phyloP scores from a whole-genome alignment of 2,329 filamentous ascomycete genomes.

The Diplodia sapinea region DNA sequence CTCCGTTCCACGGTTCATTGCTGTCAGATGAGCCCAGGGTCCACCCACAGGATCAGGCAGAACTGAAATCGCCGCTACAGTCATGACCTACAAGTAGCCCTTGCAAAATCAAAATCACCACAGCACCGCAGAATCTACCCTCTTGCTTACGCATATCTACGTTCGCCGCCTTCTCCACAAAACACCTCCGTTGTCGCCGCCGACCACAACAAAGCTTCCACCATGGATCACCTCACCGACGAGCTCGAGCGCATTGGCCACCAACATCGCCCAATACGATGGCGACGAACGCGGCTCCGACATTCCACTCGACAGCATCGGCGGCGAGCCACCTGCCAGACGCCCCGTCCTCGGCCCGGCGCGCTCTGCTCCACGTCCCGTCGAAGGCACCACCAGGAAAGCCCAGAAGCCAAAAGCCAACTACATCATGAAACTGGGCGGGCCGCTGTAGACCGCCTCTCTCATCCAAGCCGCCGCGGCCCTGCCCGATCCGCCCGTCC shows the following conservation, averaged over 20 bases:
- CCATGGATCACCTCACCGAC: slow-evolving; percentile 19
- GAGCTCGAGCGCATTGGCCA: slow-evolving; percentile 29
- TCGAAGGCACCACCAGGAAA: neutral
- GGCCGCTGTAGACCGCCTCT: slow-evolving; percentile 34
- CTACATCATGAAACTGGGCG: slow-evolving; percentile 39
- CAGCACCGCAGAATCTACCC: too few relatives aligned
- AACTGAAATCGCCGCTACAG: too few relatives aligned
- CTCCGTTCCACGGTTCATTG: too few relatives aligned
- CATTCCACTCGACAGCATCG: slow-evolving; percentile 24
- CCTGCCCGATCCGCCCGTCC: slow-evolving; percentile 23
- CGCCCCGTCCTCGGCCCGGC: neutral
- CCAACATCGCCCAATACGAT: slow-evolving; percentile 11
- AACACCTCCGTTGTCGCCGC: too few relatives aligned
- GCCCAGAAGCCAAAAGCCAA: neutral
- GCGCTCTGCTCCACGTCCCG: neutral
- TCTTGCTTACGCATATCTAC: too few relatives aligned
- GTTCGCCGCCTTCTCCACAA: too few relatives aligned
- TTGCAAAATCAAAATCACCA: too few relatives aligned
- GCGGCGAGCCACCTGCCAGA: neutral
- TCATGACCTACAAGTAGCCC: too few relatives aligned
- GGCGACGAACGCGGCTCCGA: slow-evolving; percentile 6
- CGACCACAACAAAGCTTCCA: neutral
- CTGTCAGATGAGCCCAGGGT: too few relatives aligned
- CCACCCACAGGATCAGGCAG: too few relatives aligned
- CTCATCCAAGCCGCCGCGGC: slow-evolving; percentile 35